phyloP scores from a whole-genome alignment of 805 yeast genomes.

The Pichia nakasei region DNA sequence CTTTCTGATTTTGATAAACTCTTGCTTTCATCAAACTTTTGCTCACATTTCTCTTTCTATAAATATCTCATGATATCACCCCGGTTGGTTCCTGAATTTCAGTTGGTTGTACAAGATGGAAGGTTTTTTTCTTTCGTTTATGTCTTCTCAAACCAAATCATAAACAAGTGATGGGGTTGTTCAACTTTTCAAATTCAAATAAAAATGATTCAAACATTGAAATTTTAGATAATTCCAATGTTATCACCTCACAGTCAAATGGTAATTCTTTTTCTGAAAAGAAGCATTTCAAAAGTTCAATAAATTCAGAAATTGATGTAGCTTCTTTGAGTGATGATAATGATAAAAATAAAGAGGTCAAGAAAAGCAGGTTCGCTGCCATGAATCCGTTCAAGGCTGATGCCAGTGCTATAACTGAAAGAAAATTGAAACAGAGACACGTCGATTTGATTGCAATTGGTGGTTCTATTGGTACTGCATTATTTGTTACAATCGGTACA shows the following conservation, averaged over 20 bases:
- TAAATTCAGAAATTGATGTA: not conserved
- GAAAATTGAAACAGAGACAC: slow-evolving; percentile 59
- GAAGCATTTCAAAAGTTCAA: not conserved
- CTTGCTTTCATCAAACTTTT: no score
- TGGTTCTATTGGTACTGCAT: slow-evolving; percentile 75
- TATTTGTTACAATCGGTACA: slow-evolving; percentile 64
- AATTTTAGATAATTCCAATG: not conserved
- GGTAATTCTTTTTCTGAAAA: not conserved
- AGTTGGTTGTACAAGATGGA: no score
- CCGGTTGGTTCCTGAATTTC: no score
- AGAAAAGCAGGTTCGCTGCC: not conserved
- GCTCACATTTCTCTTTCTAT: no score
- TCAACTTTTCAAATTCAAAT: not conserved
- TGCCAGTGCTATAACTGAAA: slow-evolving; percentile 15
- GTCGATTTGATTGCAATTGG: slow-evolving; percentile 73
- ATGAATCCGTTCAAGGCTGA: not conserved
- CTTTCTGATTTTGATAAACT: no score
- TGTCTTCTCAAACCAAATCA: not conserved
- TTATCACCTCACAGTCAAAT: not conserved
- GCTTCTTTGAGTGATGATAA: not conserved
- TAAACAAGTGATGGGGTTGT: not conserved
- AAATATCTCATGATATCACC: no score
- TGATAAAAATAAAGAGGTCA: not conserved
- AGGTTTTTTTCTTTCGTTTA: no score
- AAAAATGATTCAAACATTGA: not conserved